phyloP scores from a whole-genome alignment of 2,329 filamentous ascomycete species.

The Chaetoscypha palmicola region DNA sequence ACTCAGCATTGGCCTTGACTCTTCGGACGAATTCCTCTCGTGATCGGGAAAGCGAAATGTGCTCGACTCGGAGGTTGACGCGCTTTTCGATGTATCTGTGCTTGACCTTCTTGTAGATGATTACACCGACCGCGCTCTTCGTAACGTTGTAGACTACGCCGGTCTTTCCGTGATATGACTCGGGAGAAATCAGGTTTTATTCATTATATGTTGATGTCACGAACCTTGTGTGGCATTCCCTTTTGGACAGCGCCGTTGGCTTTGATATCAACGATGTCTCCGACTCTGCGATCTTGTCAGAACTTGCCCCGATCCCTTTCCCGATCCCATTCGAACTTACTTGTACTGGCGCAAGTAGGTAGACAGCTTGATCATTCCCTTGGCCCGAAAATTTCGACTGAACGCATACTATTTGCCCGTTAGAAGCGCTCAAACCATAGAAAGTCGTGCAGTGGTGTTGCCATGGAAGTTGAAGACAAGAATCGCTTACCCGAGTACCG shows the following conservation, averaged over 20 bases:
- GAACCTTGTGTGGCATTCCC: constrained; percentile 95
- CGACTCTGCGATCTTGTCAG: constrained; percentile 62
- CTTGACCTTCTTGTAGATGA: constrained; percentile 99
- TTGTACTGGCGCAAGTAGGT: constrained; percentile 95
- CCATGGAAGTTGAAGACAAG: no score
- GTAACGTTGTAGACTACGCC: constrained; percentile 98
- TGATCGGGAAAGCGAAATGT: constrained; percentile 89
- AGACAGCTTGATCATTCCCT: constrained; percentile 86
- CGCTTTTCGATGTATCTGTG: constrained; percentile 99
- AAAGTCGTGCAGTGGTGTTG: no score
- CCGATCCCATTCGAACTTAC: constrained; percentile 40
- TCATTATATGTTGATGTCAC: no score
- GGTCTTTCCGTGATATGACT: constrained; percentile 95
- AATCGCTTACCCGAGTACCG: constrained; percentile 68
- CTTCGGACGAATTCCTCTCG: constrained; percentile 93
- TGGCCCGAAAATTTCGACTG: constrained; percentile 88
- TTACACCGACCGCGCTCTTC: constrained; percentile 95
- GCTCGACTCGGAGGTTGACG: constrained; percentile 97
- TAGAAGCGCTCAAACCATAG: constrained; percentile 7
- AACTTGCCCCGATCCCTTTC: constrained; percentile 14
- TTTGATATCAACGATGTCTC: constrained; percentile 98
- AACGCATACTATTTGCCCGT: constrained; percentile 66
- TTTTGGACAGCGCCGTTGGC: constrained; percentile 72
- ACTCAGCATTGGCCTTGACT: constrained; percentile 91
- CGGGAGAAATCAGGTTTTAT: no score